Evolutionary conservation across 2,329 filamentous ascomycete species (phyloP).

Genomic region (Microsporum ferrugineum): DNA sequence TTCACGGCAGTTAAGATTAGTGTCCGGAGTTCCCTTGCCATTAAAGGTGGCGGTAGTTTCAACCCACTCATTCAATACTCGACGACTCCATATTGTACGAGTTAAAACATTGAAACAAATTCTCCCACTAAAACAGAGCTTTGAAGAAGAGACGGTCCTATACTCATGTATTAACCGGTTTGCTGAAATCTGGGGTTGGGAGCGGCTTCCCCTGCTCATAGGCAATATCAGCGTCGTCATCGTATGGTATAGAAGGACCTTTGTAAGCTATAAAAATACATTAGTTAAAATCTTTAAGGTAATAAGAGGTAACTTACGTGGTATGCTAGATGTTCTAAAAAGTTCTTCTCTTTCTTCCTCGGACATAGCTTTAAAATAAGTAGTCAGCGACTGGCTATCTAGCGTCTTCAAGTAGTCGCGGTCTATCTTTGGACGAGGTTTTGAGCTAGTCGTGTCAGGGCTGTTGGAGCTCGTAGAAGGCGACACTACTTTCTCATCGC

Average conservation of each 20-base stretch:
- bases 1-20: neutral
- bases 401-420: neutral
- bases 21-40: neutral
- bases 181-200: neutral
- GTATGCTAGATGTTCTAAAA: neutral
- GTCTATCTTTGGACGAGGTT: neutral
- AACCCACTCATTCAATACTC: neutral
- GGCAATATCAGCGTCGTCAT: neutral
- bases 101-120: neutral
- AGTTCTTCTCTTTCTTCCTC: neutral
- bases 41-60: neutral
- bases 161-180: neutral
- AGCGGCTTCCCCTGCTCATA: neutral
- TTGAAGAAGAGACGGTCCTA: neutral
- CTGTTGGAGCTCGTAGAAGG: neutral
- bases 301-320: neutral
- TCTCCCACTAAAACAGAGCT: neutral
- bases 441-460: neutral
- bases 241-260: constrained; percentile 1
- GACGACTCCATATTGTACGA: neutral
- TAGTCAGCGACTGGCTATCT: neutral
- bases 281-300: constrained; percentile 1
- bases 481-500: neutral
- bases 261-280: neutral
- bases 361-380: neutral